Percentiles rank a stretch among this genome's conserved stretches.
Evolutionary conservation across 2,329 filamentous ascomycete genomes (phyloP).

Genomic region (Dactylellina haptotyla): DNA sequence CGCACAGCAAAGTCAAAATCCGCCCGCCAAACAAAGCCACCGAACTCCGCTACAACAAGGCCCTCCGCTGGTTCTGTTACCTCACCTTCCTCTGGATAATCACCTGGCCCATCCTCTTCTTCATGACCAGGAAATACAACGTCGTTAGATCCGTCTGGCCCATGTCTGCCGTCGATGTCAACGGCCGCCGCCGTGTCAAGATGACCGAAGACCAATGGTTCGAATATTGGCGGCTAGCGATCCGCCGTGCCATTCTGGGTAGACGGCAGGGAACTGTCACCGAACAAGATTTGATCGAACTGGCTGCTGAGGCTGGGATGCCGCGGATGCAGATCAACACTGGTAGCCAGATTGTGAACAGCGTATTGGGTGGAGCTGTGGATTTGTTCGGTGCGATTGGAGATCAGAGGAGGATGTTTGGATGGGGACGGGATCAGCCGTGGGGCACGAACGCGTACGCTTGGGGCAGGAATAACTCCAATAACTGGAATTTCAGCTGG

Average conservation of each 20-base stretch:
- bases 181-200: slow-evolving; percentile 53
- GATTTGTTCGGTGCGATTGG: slow-evolving; percentile 27
- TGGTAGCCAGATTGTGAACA: slow-evolving; percentile 31
- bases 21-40: slow-evolving; percentile 73
- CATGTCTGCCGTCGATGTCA: slow-evolving; percentile 38
- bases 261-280: slow-evolving; percentile 69
- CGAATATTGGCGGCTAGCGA: slow-evolving; percentile 70
- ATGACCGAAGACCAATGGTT: slow-evolving; percentile 69
- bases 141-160: slow-evolving; percentile 72
- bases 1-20: slow-evolving; percentile 69
- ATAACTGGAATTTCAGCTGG: slow-evolving; percentile 45
- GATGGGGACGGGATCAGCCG: too few species aligned
- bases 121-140: slow-evolving; percentile 74
- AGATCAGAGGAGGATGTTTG: slow-evolving; percentile 42
- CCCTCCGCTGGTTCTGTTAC: slow-evolving; percentile 73
- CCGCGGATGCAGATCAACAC: slow-evolving; percentile 58
- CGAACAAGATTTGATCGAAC: slow-evolving; percentile 67
- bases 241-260: slow-evolving; percentile 70
- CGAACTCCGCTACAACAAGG: slow-evolving; percentile 71
- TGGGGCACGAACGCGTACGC: too few species aligned
- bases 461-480: slow-evolving; percentile 10
- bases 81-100: slow-evolving; percentile 75
- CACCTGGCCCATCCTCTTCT: slow-evolving; percentile 75
- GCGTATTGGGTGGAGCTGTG: slow-evolving; percentile 30
- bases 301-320: slow-evolving; percentile 62